A percentile compares a stretch with the other conserved stretches of the same genome.
phyloP scores from a whole-genome alignment of 129 eudicot species.

The Helianthus tuberosus region DNA sequence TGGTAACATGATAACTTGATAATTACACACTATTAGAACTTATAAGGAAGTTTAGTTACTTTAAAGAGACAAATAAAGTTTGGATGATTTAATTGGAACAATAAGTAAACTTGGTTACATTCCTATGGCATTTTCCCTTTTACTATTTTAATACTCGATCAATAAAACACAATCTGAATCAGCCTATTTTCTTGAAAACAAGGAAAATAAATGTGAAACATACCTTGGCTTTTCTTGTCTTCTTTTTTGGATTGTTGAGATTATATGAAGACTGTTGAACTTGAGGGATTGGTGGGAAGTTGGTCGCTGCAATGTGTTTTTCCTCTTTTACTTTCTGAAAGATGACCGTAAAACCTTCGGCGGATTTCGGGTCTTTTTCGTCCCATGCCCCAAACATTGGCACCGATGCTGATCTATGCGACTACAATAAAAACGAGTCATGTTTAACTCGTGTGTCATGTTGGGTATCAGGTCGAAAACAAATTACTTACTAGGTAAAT shows the following conservation, averaged over 20 bases:
- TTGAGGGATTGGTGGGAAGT: constrained; percentile 54
- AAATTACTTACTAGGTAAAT: neutral
- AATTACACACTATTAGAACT: no score
- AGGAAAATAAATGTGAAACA: neutral
- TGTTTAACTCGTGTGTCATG: neutral
- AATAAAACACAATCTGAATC: neutral
- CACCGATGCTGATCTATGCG: constrained; percentile 71
- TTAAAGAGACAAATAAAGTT: no score
- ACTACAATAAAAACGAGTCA: constrained; percentile 28
- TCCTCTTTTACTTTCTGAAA: constrained; percentile 78
- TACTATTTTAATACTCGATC: no score
- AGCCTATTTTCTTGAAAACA: neutral
- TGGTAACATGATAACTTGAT: no score
- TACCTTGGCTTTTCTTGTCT: constrained; percentile 46
- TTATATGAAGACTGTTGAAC: constrained; percentile 32
- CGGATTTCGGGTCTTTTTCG: constrained; percentile 66
- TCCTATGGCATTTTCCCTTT: no score
- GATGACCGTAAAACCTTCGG: constrained; percentile 75
- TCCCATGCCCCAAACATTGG: constrained; percentile 91
- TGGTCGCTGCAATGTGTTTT: constrained; percentile 70
- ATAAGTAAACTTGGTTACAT: no score
- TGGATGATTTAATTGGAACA: no score
- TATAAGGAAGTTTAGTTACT: no score
- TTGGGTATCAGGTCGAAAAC: neutral
- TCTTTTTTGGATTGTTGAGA: constrained; percentile 30